Evolutionary conservation across 2,329 filamentous ascomycete genomes (phyloP), one percentile per base, ranked within the genome.

Genomic region (Aspergillus fumigatiaffinis): DNA sequence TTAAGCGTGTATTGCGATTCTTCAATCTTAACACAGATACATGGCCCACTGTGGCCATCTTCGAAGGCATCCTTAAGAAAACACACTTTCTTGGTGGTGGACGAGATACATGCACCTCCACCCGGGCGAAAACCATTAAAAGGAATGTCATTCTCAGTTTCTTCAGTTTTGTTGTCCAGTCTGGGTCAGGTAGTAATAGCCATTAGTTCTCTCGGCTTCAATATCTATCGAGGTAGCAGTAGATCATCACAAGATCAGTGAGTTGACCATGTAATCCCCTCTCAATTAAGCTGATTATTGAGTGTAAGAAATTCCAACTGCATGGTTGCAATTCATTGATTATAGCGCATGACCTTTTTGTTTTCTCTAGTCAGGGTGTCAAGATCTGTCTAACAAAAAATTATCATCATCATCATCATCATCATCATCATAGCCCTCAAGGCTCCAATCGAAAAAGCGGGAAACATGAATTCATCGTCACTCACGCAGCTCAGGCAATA

Each of bases 401-500:
- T n/a, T n/a, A n/a, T n/a, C n/a, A 23, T 10, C 4, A 7, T 21
- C 4, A 46, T 20, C n/a, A 10, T 21, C 4, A 46, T n/a, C 20
- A 10, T 10, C 42, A 10, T 3, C 23, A 14, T 47, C 9, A n/a
- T 6, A 21, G 44, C 3, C 21, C 21, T 23, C 20, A 21, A 23
- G 49, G 51, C 23, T 51, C 14, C 48, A 65, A 60, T 59, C 55
- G 59, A 53, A 56, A 61, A 67, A 57, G 60, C 61, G 62, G 62
- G 62, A 63, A 58, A 46, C 42, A 32, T 26, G 26, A 56, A 29
- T 20, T 8, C 42, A 46, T 23, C 20, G 23, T 20, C 32, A 52
- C 49, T 49, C 44, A 50, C 32, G 53, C 54, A 51, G 42, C 51
- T 56, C 58, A 65, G 62, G 60, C 62, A 66, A 66, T 59, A 65